Conservation (phyloP, 2,329 filamentous ascomycete genomes). For the Anthostomella pinea region DNA sequence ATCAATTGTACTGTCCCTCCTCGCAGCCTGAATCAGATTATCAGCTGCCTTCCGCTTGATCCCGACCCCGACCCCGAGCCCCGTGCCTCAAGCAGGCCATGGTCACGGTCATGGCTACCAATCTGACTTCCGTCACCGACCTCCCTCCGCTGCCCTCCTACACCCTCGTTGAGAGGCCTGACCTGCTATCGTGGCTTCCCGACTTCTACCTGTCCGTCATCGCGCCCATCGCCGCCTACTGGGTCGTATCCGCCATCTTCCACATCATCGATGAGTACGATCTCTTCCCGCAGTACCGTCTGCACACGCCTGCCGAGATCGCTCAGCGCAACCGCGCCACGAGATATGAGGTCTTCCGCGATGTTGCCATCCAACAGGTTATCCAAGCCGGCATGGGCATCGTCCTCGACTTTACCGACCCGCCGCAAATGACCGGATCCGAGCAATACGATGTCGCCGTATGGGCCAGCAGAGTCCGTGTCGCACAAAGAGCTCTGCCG, state of each 20-base stretch:
- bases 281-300: conserved; percentile 82
- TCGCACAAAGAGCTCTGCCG: conserved; percentile 77
- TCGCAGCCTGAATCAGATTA: too few relatives aligned
- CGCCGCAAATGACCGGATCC: conserved; percentile 69
- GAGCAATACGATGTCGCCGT: conserved; percentile 84
- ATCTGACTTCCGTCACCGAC: conserved; percentile 54
- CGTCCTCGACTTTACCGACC: conserved; percentile 68
- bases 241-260: conserved; percentile 80
- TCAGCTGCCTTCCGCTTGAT: background rate
- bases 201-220: conserved; percentile 78
- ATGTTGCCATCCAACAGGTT: conserved; percentile 88
- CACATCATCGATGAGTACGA: conserved; percentile 84
- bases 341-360: conserved; percentile 80
- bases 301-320: conserved; percentile 93
- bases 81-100: conserved; percentile 9
- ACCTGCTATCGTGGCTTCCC: conserved; percentile 73
- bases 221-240: conserved; percentile 81
- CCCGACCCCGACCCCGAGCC: conserved; percentile 4
- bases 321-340: conserved; percentile 82
- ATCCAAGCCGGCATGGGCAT: conserved; percentile 77
- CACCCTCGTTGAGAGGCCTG: conserved; percentile 64
- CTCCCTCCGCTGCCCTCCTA: conserved; percentile 87
- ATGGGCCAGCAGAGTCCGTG: conserved; percentile 80
- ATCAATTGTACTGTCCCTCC: too few relatives aligned
- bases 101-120: conserved; percentile 43